Conservation (phyloP, 106 monocot genomes). For the Dendrobium catenatum region DNA sequence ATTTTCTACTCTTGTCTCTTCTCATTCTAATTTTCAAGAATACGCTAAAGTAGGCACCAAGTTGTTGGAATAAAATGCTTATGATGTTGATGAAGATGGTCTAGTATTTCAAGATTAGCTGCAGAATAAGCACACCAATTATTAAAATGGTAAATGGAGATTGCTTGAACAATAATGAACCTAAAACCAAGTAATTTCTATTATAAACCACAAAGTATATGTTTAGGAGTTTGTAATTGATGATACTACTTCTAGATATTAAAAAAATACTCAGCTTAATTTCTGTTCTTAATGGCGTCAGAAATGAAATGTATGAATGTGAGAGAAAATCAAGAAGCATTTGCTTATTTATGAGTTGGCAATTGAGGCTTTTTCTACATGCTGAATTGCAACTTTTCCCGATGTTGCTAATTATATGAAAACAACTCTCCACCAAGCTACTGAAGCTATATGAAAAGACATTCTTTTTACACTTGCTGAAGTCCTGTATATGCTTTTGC, state of each 20-base stretch:
- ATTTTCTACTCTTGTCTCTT: too few relatives aligned
- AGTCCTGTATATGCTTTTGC: slow-evolving; percentile 12
- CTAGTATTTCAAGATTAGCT: not conserved
- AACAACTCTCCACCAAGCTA: not conserved
- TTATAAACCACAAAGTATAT: not conserved
- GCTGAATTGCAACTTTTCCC: not conserved
- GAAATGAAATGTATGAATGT: not conserved
- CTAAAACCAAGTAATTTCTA: not conserved
- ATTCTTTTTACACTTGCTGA: not conserved
- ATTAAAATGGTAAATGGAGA: not conserved
- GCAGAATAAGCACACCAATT: not conserved
- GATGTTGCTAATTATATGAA: slow-evolving; percentile 1
- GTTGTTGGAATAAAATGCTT: not conserved
- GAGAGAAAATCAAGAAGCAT: not conserved
- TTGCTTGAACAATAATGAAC: slow-evolving; percentile 1
- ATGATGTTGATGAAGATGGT: not conserved
- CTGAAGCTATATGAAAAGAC: not conserved
- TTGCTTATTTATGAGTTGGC: not conserved
- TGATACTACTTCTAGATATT: not conserved
- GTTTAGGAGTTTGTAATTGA: not conserved
- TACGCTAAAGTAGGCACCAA: not conserved
- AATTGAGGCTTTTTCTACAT: not conserved
- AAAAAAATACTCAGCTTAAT: not conserved
- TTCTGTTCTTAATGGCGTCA: not conserved
- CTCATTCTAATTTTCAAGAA: too few relatives aligned